Percentiles rank a stretch among this genome's conserved stretches.
phyloP scores from a whole-genome alignment of 257 asterid species.

The Solanum arcanum region DNA sequence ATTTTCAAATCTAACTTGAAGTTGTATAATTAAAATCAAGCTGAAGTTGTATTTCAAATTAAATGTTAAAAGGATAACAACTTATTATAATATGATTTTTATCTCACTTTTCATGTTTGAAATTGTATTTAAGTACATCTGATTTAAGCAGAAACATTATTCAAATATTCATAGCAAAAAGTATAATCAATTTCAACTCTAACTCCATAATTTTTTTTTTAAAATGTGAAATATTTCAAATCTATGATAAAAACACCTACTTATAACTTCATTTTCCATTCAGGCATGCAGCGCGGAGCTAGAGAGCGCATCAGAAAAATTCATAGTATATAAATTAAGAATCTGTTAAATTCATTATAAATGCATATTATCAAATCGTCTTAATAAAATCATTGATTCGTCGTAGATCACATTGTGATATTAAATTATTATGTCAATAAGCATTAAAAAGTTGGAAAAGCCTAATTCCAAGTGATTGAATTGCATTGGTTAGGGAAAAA shows the following conservation, averaged over 20 bases:
- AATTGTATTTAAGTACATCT: not conserved
- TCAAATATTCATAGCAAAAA: not conserved
- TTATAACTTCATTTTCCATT: not conserved
- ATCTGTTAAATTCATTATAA: not conserved
- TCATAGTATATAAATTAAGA: not conserved
- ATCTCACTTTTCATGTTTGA: not conserved
- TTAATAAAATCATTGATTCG: not conserved
- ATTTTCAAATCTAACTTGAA: not conserved
- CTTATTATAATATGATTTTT: too few species aligned
- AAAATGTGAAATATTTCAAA: not conserved
- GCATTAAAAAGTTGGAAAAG: constrained; percentile 14
- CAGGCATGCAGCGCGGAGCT: not conserved
- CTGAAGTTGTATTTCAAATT: not conserved
- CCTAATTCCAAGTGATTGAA: constrained; percentile 33
- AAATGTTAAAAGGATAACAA: not conserved
- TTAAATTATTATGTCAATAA: not conserved
- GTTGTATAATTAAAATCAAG: not conserved
- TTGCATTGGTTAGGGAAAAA: not conserved
- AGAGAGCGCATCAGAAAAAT: not conserved
- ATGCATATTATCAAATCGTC: not conserved
- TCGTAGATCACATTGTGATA: not conserved
- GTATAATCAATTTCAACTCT: not conserved
- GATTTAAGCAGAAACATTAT: not conserved
- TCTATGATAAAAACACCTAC: not conserved
- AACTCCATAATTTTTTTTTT: not conserved